These are phyloP conservation scores for Flaveria robusta DNA, from an alignment of 129 eudicot species.

Conservation along the genomic window DNA sequence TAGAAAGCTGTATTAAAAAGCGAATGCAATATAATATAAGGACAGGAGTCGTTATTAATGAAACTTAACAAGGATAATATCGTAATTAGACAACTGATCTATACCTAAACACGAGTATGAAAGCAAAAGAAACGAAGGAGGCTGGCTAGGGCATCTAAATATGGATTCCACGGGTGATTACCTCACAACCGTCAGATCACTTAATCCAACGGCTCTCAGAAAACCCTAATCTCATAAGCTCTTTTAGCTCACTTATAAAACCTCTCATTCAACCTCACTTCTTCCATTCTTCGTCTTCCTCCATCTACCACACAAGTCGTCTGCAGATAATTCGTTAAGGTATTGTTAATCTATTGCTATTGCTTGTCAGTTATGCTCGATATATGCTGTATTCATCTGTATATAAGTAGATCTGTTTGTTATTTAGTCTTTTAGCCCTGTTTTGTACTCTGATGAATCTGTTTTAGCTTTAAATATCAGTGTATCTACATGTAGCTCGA, in stretches of 20 bases:
- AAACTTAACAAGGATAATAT: conserved; percentile 21
- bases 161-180: conserved; percentile 2
- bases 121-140: conserved; percentile 24
- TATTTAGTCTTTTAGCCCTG: background rate
- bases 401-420: background rate
- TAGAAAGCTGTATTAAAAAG: background rate
- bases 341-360: background rate
- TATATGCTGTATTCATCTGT: background rate
- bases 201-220: conserved; percentile 12
- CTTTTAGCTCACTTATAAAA: conserved; percentile 18
- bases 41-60: conserved; percentile 15
- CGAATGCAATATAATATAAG: background rate
- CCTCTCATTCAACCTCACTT: conserved; percentile 25
- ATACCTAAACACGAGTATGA: conserved; percentile 12
- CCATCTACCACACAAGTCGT: conserved; percentile 1
- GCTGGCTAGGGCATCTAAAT: conserved; percentile 29
- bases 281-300: conserved; percentile 25
- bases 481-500: background rate
- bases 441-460: background rate
- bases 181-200: conserved; percentile 21
- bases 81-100: conserved; percentile 3
- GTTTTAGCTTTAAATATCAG: background rate
- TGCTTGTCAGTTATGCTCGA: background rate
- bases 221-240: conserved; percentile 3
- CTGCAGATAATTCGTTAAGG: conserved; percentile 15